Evolutionary conservation across 1,284 basidiomycete genomes (phyloP).

Genomic region (Athelia psychrophila): DNA sequence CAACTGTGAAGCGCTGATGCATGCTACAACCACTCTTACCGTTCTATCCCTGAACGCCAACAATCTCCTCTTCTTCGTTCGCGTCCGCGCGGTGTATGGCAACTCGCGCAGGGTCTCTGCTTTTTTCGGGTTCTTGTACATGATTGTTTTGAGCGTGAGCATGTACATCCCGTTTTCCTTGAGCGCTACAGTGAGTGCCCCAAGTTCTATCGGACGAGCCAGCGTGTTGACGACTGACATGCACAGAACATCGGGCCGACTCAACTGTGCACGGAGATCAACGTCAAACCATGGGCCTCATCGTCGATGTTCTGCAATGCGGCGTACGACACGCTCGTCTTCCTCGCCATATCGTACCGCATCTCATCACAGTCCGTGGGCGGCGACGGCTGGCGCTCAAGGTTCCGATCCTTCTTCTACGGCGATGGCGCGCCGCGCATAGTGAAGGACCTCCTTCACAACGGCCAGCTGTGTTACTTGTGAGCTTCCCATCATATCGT

Average conservation of each 20-base stretch:
- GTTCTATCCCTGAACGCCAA: neutral
- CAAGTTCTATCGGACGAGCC: neutral
- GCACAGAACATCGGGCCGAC: neutral
- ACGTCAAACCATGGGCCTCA: neutral
- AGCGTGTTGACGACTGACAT: neutral
- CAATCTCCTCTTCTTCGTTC: neutral
- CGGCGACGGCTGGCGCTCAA: neutral
- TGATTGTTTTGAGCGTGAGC: neutral
- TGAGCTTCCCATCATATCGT: neutral
- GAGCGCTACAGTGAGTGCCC: neutral
- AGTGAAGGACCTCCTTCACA: neutral
- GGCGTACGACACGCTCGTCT: conserved; percentile 5
- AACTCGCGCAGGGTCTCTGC: neutral
- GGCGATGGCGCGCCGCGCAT: neutral
- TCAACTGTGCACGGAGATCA: neutral
- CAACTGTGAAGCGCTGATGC: neutral
- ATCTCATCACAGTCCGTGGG: neutral
- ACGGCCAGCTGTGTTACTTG: conserved; percentile 6
- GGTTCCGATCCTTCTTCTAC: neutral
- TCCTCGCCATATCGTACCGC: conserved; percentile 2
- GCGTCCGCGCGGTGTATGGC: neutral
- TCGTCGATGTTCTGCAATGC: neutral
- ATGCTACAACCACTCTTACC: neutral
- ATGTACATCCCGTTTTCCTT: neutral
- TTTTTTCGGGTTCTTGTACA: neutral